Conservation (phyloP, 2,329 filamentous ascomycete genomes). For the Purpureocillium takamizusanense region DNA sequence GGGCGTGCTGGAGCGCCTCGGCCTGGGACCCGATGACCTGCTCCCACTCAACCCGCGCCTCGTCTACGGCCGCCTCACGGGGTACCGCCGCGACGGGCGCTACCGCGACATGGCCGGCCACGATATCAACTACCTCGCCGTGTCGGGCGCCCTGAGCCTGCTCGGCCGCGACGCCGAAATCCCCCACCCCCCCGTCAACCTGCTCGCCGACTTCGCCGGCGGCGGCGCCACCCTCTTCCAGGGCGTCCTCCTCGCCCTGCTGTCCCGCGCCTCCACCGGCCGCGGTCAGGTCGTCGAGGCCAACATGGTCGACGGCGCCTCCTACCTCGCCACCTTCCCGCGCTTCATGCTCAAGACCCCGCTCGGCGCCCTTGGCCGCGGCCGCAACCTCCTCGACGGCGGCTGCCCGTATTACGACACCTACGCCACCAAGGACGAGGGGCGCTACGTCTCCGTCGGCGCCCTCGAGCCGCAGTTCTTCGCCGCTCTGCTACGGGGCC, state of each 20-base stretch:
- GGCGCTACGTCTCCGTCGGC: conserved; percentile 77
- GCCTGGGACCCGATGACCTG: conserved; percentile 64
- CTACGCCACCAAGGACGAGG: conserved; percentile 76
- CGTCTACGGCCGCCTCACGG: conserved; percentile 79
- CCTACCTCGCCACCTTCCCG: conserved; percentile 71
- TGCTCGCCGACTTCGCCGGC: conserved; percentile 85
- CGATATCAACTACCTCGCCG: conserved; percentile 93
- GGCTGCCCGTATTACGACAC: conserved; percentile 85
- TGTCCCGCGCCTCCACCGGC: conserved; percentile 55
- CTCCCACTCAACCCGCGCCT: conserved; percentile 61
- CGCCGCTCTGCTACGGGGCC: conserved; percentile 52
- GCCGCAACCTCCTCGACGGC: conserved; percentile 72
- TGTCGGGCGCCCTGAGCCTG: conserved; percentile 69
- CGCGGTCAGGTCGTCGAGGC: conserved; percentile 84
- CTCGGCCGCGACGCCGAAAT: conserved; percentile 61
- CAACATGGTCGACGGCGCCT: conserved; percentile 90
- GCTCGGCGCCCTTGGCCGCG: conserved; percentile 55
- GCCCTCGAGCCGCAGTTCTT: conserved; percentile 87
- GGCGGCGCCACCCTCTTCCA: conserved; percentile 76
- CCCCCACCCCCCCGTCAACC: conserved; percentile 73
- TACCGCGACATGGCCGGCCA: conserved; percentile 87
- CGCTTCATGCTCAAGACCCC: conserved; percentile 56
- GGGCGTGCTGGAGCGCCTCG: conserved; percentile 77
- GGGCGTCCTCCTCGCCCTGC: conserved; percentile 71
- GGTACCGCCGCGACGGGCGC: conserved; percentile 78